Conservation (phyloP, 2,329 filamentous ascomycete species). For the Mollisia scopiformis region DNA sequence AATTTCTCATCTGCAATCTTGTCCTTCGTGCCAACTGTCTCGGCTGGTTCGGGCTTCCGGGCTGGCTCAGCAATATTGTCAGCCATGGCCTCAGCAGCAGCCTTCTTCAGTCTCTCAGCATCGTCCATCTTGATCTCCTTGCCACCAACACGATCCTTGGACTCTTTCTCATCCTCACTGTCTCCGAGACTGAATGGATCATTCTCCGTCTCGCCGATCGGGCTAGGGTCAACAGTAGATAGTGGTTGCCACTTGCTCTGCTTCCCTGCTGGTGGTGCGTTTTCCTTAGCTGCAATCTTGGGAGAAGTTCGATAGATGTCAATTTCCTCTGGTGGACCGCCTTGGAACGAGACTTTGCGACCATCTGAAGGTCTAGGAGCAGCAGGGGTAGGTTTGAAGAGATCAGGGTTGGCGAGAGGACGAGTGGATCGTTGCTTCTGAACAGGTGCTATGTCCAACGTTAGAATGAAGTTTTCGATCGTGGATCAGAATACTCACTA, state of each 20-base stretch:
- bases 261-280: conserved; percentile 57
- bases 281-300: conserved; percentile 55
- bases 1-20: conserved; percentile 35
- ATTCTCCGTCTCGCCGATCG: conserved; percentile 83
- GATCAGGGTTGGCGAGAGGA: conserved; percentile 73
- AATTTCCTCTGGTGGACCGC: conserved; percentile 72
- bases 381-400: conserved; percentile 71
- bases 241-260: conserved; percentile 97
- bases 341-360: conserved; percentile 58
- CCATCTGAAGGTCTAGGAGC: conserved; percentile 46
- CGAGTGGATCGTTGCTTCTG: conserved; percentile 55
- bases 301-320: conserved; percentile 73
- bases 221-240: conserved; percentile 80
- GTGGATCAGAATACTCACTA: conserved; percentile 49
- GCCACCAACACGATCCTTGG: conserved; percentile 57
- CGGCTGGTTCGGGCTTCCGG: conserved; percentile 34
- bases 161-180: conserved; percentile 88
- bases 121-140: conserved; percentile 58
- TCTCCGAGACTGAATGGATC: conserved; percentile 97
- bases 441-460: conserved; percentile 49
- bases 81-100: conserved; percentile 53
- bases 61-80: conserved; percentile 40
- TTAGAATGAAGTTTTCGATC: background rate
- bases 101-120: conserved; percentile 64
- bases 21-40: conserved; percentile 34